Conservation (phyloP, 2,329 filamentous ascomycete species). For the Colletotrichum sp. region DNA sequence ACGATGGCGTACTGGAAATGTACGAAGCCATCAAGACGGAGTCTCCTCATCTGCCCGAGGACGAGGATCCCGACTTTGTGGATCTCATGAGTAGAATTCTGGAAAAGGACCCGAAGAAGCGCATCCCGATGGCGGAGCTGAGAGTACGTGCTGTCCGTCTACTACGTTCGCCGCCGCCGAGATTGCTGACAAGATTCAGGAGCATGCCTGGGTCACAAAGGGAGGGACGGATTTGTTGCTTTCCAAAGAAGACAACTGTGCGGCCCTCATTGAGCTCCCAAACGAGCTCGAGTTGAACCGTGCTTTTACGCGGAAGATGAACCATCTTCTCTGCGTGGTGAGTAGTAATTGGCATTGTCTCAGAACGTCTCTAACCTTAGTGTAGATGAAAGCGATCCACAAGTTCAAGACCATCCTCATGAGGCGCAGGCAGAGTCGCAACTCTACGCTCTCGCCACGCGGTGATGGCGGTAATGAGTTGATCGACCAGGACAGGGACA, state of each 20-base stretch:
- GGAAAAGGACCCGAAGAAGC: conserved; percentile 82
- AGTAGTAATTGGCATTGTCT: conserved; percentile 26
- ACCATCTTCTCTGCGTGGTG: conserved; percentile 83
- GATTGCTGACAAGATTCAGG: conserved; percentile 52
- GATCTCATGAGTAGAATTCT: conserved; percentile 78
- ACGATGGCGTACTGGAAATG: conserved; percentile 79
- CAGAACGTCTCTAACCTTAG: conserved; percentile 1
- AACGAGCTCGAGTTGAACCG: conserved; percentile 90
- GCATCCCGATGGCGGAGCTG: conserved; percentile 83
- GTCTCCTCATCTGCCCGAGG: conserved; percentile 63
- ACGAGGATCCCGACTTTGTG: conserved; percentile 70
- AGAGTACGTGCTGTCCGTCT: conserved; percentile 66
- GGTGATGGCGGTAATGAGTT: not conserved
- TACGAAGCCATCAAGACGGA: conserved; percentile 88
- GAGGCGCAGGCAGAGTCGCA: conserved; percentile 23
- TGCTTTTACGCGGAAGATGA: conserved; percentile 90
- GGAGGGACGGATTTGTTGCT: conserved; percentile 79
- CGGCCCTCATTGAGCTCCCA: conserved; percentile 78
- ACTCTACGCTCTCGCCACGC: conserved; percentile 3
- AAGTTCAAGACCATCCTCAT: conserved; percentile 82
- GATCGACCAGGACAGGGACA: conserved; percentile 32
- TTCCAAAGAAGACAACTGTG: conserved; percentile 84
- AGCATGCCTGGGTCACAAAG: conserved; percentile 92
- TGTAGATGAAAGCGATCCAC: conserved; percentile 85
- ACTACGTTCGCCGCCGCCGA: not conserved